These are phyloP conservation scores for Lecanicillium sp. DNA, from an alignment of 2,329 filamentous ascomycete genomes.

Conservation along the genomic window DNA sequence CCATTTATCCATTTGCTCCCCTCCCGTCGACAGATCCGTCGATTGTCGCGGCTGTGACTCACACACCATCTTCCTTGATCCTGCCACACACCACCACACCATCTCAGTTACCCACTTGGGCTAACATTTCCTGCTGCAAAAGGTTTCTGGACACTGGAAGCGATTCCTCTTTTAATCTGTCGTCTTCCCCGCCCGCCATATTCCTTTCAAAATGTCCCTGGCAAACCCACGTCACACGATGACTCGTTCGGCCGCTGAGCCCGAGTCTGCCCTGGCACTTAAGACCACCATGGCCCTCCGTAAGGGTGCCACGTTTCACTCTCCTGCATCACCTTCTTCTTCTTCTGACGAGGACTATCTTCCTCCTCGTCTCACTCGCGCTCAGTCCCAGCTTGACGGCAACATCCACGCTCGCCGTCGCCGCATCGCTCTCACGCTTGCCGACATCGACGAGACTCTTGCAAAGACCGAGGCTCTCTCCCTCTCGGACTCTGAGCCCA, in stretches of 20 bases:
- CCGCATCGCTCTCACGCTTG: conserved; percentile 59
- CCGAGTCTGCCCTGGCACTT: conserved; percentile 34
- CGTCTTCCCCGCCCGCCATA: conserved; percentile 20
- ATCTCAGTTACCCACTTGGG: conserved; percentile 12
- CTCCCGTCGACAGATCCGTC: conserved; percentile 14
- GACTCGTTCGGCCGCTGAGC: conserved; percentile 35
- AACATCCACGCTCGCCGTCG: conserved; percentile 62
- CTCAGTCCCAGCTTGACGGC: conserved; percentile 64
- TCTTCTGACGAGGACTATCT: conserved; percentile 34
- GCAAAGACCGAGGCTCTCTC: conserved; percentile 35
- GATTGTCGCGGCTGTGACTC: conserved; percentile 25
- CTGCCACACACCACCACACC: conserved; percentile 8
- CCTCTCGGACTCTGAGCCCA: conserved; percentile 26
- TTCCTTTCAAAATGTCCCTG: conserved; percentile 37
- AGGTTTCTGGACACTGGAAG: conserved; percentile 24
- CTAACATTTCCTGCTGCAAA: conserved; percentile 6
- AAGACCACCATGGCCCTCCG: conserved; percentile 53
- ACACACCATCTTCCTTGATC: conserved; percentile 19
- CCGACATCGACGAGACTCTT: conserved; percentile 56
- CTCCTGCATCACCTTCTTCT: conserved; percentile 28
- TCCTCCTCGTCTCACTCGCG: conserved; percentile 53
- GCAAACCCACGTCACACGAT: conserved; percentile 31
- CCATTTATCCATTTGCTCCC: conserved; percentile 3
- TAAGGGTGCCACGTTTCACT: conserved; percentile 64
- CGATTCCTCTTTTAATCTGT: conserved; percentile 12